Percentiles rank a stretch among this genome's conserved stretches.
These are phyloP conservation scores for Cladosporium sp. DNA, from an alignment of 2,329 filamentous ascomycete species.

Conservation along the genomic window DNA sequence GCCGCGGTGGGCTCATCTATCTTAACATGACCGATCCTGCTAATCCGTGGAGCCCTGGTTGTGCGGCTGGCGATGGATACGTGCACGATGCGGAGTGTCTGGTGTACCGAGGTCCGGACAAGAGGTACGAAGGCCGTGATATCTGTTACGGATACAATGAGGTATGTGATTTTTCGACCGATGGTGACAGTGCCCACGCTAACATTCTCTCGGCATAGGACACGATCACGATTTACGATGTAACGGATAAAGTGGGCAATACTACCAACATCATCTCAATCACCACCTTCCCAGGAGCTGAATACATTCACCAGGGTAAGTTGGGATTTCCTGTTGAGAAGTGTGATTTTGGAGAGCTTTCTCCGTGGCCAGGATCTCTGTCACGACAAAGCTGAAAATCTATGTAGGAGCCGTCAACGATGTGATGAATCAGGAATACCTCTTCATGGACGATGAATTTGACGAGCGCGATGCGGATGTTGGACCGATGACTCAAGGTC, in stretches of 20 bases:
- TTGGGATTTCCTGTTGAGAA: slow-evolving; percentile 33
- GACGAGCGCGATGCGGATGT: slow-evolving; percentile 40
- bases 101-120: slow-evolving; percentile 45
- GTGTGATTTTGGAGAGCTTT: background rate
- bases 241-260: slow-evolving; percentile 36
- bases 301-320: slow-evolving; percentile 51
- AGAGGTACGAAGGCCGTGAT: slow-evolving; percentile 39
- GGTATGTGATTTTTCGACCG: background rate
- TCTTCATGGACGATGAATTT: slow-evolving; percentile 50
- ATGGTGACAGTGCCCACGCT: too few relatives aligned
- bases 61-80: slow-evolving; percentile 47
- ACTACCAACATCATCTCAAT: slow-evolving; percentile 40
- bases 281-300: slow-evolving; percentile 43
- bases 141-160: slow-evolving; percentile 51
- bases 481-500: slow-evolving; percentile 32
- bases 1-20: slow-evolving; percentile 46
- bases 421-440: slow-evolving; percentile 41
- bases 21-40: slow-evolving; percentile 47
- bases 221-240: slow-evolving; percentile 42
- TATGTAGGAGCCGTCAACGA: background rate
- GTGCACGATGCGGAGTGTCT: slow-evolving; percentile 54
- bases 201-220: slow-evolving; percentile 19
- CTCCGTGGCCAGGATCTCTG: background rate
- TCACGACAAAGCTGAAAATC: background rate
- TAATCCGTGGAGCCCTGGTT: slow-evolving; percentile 46